Conservation (phyloP, 768 basidiomycete genomes). For the Mycena rosella region DNA sequence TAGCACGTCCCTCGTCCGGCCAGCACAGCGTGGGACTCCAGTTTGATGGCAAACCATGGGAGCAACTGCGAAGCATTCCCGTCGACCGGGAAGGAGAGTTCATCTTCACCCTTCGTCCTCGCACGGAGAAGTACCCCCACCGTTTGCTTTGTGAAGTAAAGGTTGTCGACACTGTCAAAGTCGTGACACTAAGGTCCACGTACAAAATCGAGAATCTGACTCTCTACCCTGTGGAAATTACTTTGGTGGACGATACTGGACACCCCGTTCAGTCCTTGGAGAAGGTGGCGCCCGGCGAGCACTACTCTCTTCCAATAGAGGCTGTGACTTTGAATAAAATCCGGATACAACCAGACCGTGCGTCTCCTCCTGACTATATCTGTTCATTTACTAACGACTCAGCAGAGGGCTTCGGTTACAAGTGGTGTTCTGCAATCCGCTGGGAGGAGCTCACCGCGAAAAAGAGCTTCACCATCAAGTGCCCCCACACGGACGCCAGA, state of each 20-base stretch:
- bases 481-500: slow-evolving; percentile 81
- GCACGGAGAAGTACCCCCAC: slow-evolving; percentile 77
- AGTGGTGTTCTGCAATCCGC: slow-evolving; percentile 89
- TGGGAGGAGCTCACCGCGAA: slow-evolving; percentile 89
- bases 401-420: slow-evolving; percentile 95
- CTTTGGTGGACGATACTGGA: slow-evolving; percentile 87
- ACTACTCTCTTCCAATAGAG: slow-evolving; percentile 92
- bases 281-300: slow-evolving; percentile 91
- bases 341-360: slow-evolving; percentile 93
- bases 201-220: slow-evolving; percentile 93
- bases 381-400: slow-evolving; percentile 19
- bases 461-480: slow-evolving; percentile 82
- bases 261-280: slow-evolving; percentile 85
- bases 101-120: slow-evolving; percentile 87
- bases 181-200: slow-evolving; percentile 93
- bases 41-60: slow-evolving; percentile 90
- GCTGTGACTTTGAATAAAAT: slow-evolving; percentile 86
- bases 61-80: slow-evolving; percentile 86
- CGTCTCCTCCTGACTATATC: slow-evolving; percentile 42
- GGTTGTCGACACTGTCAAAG: slow-evolving; percentile 92
- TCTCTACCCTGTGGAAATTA: slow-evolving; percentile 91
- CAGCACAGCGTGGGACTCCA: slow-evolving; percentile 92
- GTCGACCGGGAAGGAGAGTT: slow-evolving; percentile 96
- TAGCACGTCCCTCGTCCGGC: slow-evolving; percentile 76
- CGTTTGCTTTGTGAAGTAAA: slow-evolving; percentile 91